Conservation (phyloP, 331 rosid genomes). For the Arachis monticola region DNA sequence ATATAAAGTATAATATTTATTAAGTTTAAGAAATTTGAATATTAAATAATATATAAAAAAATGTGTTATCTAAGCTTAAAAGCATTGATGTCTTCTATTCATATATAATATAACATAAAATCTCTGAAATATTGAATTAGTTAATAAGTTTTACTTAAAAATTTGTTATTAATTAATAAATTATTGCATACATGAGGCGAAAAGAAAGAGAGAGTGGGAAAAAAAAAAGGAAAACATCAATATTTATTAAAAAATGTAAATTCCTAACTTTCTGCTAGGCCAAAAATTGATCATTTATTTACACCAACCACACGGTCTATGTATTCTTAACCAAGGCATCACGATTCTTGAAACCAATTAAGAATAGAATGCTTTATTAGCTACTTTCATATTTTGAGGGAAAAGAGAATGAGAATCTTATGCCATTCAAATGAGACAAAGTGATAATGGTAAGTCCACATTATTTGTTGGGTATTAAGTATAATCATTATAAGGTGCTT, state of each 20-base stretch:
- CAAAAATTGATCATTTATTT: too few relatives aligned
- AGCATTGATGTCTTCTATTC: neutral
- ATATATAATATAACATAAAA: neutral
- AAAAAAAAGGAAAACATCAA: too few relatives aligned
- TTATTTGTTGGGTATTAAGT: conserved; percentile 1
- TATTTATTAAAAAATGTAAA: too few relatives aligned
- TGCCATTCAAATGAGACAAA: conserved; percentile 10
- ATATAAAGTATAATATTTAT: too few relatives aligned
- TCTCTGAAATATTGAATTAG: neutral
- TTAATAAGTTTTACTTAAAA: too few relatives aligned
- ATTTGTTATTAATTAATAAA: too few relatives aligned
- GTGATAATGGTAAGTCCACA: neutral
- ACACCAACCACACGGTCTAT: too few relatives aligned
- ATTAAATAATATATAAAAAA: neutral
- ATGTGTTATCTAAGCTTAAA: neutral
- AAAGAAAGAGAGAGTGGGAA: too few relatives aligned
- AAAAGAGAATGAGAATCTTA: conserved; percentile 28
- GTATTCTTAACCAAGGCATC: neutral
- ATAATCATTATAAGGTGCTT: neutral
- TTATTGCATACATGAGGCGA: too few relatives aligned
- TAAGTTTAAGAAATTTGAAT: too few relatives aligned
- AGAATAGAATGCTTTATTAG: neutral
- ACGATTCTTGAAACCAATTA: conserved; percentile 10
- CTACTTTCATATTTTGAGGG: neutral
- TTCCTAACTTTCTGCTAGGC: too few relatives aligned